Conservation (phyloP, 177 flowering plant species). For the Telopea speciosissima region DNA sequence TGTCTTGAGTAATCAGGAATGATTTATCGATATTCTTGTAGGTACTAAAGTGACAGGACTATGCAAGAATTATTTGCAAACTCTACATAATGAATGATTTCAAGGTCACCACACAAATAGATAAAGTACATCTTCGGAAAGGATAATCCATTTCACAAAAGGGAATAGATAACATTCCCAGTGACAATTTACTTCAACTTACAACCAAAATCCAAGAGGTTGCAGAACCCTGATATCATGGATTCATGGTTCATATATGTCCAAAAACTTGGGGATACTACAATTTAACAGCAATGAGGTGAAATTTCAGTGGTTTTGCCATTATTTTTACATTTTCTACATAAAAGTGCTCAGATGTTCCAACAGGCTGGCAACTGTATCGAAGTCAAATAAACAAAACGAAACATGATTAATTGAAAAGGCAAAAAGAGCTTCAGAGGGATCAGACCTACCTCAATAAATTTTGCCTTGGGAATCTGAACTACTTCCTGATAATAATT, state of each 20-base stretch:
- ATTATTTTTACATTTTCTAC: neutral
- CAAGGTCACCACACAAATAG: too few species aligned
- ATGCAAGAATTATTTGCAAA: too few species aligned
- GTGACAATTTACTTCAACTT: neutral
- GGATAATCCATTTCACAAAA: too few species aligned
- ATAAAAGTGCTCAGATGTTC: neutral
- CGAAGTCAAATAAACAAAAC: neutral
- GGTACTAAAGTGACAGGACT: too few species aligned
- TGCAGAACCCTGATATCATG: neutral
- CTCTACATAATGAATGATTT: too few species aligned
- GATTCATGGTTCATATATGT: too few species aligned
- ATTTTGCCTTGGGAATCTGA: slow-evolving; percentile 36
- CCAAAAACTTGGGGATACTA: neutral
- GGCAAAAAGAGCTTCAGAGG: neutral
- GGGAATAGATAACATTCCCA: too few species aligned
- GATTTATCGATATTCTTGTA: too few species aligned
- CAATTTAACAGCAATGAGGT: neutral
- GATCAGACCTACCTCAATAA: slow-evolving; percentile 54
- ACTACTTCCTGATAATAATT: slow-evolving; percentile 25
- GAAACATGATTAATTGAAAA: neutral
- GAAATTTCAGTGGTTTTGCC: neutral
- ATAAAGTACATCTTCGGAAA: too few species aligned
- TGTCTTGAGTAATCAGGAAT: too few species aligned
- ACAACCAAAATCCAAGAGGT: neutral
- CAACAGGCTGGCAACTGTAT: neutral